Conservation (phyloP, 331 rosid species). For the Cydonia oblonga region DNA sequence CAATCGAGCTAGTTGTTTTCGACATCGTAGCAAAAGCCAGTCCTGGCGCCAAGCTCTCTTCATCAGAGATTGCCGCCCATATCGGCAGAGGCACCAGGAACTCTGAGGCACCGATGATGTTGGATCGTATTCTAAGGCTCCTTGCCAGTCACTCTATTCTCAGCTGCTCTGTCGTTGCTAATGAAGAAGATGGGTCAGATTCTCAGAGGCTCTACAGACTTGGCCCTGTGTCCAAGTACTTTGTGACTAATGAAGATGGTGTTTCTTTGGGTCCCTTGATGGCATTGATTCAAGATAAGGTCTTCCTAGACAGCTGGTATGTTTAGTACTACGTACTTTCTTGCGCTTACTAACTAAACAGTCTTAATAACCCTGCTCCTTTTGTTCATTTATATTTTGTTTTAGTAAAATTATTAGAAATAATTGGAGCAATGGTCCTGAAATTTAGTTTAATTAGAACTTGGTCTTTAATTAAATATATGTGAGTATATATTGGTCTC, state of each 20-base stretch:
- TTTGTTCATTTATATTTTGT: too few relatives aligned
- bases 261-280: conserved; percentile 21
- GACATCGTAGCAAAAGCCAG: conserved; percentile 31
- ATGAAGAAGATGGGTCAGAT: background rate
- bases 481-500: too few relatives aligned
- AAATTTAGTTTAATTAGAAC: too few relatives aligned
- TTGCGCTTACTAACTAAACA: too few relatives aligned
- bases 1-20: conserved; percentile 32
- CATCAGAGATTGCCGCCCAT: conserved; percentile 20
- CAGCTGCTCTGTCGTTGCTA: background rate
- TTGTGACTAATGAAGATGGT: conserved; percentile 19
- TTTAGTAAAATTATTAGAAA: too few relatives aligned
- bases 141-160: conserved; percentile 20
- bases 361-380: too few relatives aligned
- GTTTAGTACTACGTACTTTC: background rate
- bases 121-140: conserved; percentile 17
- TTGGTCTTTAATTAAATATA: too few relatives aligned
- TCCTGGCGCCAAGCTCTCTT: conserved; percentile 9
- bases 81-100: background rate
- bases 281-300: conserved; percentile 16
- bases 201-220: conserved; percentile 22
- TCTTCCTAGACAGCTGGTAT: conserved; percentile 8
- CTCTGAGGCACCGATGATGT: too few relatives aligned
- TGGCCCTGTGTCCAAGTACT: conserved; percentile 14
- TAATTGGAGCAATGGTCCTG: background rate